Evolutionary conservation across 306 rosid species (phyloP).

Genomic region (Rosa persica): DNA sequence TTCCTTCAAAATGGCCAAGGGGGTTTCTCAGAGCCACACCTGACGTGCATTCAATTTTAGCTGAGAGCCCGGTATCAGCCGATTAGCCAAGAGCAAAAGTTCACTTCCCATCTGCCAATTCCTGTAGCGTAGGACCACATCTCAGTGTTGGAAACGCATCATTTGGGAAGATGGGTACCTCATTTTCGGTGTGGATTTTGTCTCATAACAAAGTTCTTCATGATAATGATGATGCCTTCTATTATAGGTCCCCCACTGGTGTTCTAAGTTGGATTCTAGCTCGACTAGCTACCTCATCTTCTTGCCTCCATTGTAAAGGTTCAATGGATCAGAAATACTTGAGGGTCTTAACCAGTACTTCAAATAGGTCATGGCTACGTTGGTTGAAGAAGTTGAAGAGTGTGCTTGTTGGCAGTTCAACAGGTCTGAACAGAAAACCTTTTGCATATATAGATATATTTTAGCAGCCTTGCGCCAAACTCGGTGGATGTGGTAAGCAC

Average conservation of each 20-base stretch:
- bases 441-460: background rate
- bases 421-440: background rate
- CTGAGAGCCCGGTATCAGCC: background rate
- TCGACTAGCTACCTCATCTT: background rate
- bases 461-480: background rate
- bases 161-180: conserved; percentile 2
- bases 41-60: conserved; percentile 3
- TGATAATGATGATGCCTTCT: background rate
- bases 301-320: conserved; percentile 2
- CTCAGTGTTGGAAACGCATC: conserved; percentile 22
- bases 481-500: background rate
- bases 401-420: background rate
- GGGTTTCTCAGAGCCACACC: background rate
- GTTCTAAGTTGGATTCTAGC: conserved; percentile 5
- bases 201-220: conserved; percentile 13
- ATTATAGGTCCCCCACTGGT: conserved; percentile 12
- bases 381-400: background rate
- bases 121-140: conserved; percentile 27
- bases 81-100: background rate
- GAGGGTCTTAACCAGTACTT: conserved; percentile 11
- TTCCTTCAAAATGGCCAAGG: background rate
- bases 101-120: conserved; percentile 14
- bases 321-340: background rate
- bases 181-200: conserved; percentile 14
- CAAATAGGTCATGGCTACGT: background rate